These are phyloP conservation scores for Cercospora beticola DNA, from an alignment of 2,329 filamentous ascomycete genomes.

Conservation along the genomic window DNA sequence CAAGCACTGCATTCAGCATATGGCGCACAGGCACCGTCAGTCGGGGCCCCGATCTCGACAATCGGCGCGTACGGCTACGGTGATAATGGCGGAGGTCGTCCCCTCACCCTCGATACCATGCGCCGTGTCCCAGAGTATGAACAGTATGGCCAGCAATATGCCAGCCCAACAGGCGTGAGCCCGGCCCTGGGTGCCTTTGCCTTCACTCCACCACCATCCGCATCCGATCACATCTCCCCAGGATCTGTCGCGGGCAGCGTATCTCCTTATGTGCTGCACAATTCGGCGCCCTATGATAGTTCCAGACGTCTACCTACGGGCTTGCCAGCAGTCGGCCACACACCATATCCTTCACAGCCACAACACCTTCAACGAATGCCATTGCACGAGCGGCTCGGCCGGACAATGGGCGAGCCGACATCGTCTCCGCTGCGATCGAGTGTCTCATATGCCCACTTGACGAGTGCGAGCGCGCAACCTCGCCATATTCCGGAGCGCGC, in stretches of 20 bases:
- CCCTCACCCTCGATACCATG: slow-evolving; percentile 67
- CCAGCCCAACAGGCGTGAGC: slow-evolving; percentile 60
- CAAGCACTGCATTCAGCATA: slow-evolving; percentile 59
- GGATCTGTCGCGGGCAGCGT: slow-evolving; percentile 43
- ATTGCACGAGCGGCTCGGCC: slow-evolving; percentile 45
- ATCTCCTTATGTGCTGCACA: slow-evolving; percentile 40
- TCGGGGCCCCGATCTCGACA: slow-evolving; percentile 52
- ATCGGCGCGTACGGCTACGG: slow-evolving; percentile 45
- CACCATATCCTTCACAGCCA: slow-evolving; percentile 31
- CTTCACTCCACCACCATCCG: slow-evolving; percentile 58
- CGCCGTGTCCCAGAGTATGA: slow-evolving; percentile 63
- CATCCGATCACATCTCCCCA: slow-evolving; percentile 49
- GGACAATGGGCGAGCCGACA: slow-evolving; percentile 45
- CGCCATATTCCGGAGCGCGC: slow-evolving; percentile 25
- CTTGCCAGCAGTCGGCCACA: slow-evolving; percentile 18
- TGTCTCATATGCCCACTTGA: slow-evolving; percentile 44
- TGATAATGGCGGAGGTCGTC: slow-evolving; percentile 64
- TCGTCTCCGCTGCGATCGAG: slow-evolving; percentile 48
- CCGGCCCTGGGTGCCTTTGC: slow-evolving; percentile 67
- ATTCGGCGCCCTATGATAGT: slow-evolving; percentile 31
- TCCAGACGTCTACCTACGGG: slow-evolving; percentile 28
- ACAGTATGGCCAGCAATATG: slow-evolving; percentile 64
- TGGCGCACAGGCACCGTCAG: slow-evolving; percentile 43
- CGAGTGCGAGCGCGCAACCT: slow-evolving; percentile 21
- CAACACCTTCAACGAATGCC: slow-evolving; percentile 44